A percentile compares a stretch with the other conserved stretches of the same genome.
phyloP scores from a whole-genome alignment of 2,329 filamentous ascomycete genomes.

The Pseudocercospora musae region DNA sequence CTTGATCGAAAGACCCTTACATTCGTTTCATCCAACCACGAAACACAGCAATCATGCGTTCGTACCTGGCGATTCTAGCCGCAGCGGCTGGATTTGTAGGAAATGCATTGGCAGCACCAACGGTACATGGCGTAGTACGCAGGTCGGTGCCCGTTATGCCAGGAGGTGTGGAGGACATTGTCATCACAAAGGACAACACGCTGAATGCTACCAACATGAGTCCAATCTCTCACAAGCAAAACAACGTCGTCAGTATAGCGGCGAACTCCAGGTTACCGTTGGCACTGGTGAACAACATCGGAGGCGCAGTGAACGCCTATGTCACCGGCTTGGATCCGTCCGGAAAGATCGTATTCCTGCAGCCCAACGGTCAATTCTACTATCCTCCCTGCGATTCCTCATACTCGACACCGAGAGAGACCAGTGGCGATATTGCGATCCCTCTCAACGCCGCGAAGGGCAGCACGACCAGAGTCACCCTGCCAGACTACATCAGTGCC shows the following conservation, averaged over 20 bases:
- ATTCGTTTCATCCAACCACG: neutral
- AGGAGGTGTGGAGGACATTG: conserved; percentile 14
- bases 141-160: conserved; percentile 11
- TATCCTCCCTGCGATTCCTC: conserved; percentile 42
- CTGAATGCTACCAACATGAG: conserved; percentile 16
- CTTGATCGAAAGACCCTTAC: neutral
- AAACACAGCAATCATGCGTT: neutral
- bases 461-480: conserved; percentile 43
- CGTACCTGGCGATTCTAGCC: conserved; percentile 2
- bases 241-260: conserved; percentile 5
- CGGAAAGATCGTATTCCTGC: conserved; percentile 44
- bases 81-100: conserved; percentile 6
- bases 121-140: neutral
- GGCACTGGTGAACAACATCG: conserved; percentile 46
- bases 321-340: conserved; percentile 45
- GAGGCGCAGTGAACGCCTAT: conserved; percentile 44
- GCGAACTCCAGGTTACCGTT: conserved; percentile 22
- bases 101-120: conserved; percentile 5
- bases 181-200: conserved; percentile 17
- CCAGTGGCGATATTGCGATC: conserved; percentile 43
- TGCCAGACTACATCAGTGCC: conserved; percentile 45
- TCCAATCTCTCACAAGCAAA: conserved; percentile 1
- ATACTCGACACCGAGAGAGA: conserved; percentile 34
- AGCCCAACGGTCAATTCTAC: conserved; percentile 40
- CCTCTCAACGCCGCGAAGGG: conserved; percentile 36